Evolutionary conservation across 2,329 filamentous ascomycete species (phyloP), one percentile per base, ranked within the genome.

Genomic region (Tetracladium maxilliforme): DNA sequence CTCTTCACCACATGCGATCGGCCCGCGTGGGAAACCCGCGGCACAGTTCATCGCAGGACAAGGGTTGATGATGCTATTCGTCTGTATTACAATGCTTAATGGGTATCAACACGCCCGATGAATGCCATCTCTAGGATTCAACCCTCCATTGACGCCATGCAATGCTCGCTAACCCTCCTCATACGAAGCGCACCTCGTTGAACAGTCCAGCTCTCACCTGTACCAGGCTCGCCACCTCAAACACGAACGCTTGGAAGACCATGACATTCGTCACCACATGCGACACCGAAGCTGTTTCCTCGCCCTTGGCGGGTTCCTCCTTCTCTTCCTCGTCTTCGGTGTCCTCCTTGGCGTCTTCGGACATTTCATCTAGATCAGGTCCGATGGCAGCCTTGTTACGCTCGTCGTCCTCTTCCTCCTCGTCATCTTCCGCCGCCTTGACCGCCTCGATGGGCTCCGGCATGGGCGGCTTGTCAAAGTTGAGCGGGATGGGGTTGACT

Each of bases 221-320:
- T 30, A 84, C 60, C 38, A 86, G 49, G 14, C 77, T 76, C 3
- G 78, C 72, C 28, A 87, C 48, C 47, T 90, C 81, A 24, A 87
- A 60, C 24, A 87, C 50, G 43, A 90, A 90, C 18, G 79, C 77
- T 45, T 90, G 81, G 29, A 84, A 56, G 25, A 87, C 67, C 30
- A 87, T 68, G 20, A 78, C 69, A 44, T 87, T 90, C 6, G 80
- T 87, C 33, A 90, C 54, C 8, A 87, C 57, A 44, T 87, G 80
- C 20, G 76, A 82, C 5, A 90, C 67, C 6, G 74, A 81, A 6
- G 71, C 74, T n/a, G n/a, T n/a, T n/a, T n/a, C n/a, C n/a, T n/a
- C n/a, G n/a, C 33, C 29, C 14, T 39, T 31, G 25, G 35, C 32
- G 7, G 6, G 18, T n/a, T 17, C 32, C 32, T 27, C 26, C 11